Percentiles rank a stretch among this genome's conserved stretches.
Conservation (phyloP, 2,329 filamentous ascomycete genomes). For the Parascedosporium putredinis region DNA sequence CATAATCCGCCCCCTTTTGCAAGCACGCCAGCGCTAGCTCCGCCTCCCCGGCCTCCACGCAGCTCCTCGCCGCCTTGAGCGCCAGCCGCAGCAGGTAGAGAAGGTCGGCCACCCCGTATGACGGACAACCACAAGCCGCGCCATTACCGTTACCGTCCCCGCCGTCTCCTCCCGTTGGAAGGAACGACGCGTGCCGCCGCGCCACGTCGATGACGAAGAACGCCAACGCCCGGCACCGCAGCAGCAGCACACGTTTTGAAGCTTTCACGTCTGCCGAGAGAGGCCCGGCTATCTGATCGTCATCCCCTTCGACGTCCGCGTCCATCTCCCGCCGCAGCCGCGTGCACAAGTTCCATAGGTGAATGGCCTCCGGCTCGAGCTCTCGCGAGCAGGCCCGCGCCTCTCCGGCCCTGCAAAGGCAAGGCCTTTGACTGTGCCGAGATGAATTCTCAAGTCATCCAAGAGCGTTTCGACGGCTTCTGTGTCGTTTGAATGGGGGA, state of each 20-base stretch:
- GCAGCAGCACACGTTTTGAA: constrained; percentile 21
- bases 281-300: too few relatives aligned
- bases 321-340: constrained; percentile 27
- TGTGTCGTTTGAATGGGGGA: constrained; percentile 12
- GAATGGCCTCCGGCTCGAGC: constrained; percentile 45
- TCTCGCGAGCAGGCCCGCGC: constrained; percentile 19
- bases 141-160: constrained; percentile 8
- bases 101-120: constrained; percentile 26
- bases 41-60: constrained; percentile 40
- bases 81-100: constrained; percentile 55
- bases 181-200: constrained; percentile 18
- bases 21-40: constrained; percentile 51
- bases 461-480: constrained; percentile 17
- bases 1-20: constrained; percentile 52
- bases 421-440: constrained; percentile 15
- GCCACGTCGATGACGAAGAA: constrained; percentile 58
- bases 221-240: constrained; percentile 41
- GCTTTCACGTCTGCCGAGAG: constrained; percentile 13
- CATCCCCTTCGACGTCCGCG: neutral
- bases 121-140: too few relatives aligned
- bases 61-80: constrained; percentile 47
- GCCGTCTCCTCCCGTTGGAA: constrained; percentile 13
- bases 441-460: constrained; percentile 19
- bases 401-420: neutral
- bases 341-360: constrained; percentile 58